A percentile compares a stretch with the other conserved stretches of the same genome.
phyloP scores from a whole-genome alignment of 1,284 basidiomycete genomes.

The Vanrija sp. region DNA sequence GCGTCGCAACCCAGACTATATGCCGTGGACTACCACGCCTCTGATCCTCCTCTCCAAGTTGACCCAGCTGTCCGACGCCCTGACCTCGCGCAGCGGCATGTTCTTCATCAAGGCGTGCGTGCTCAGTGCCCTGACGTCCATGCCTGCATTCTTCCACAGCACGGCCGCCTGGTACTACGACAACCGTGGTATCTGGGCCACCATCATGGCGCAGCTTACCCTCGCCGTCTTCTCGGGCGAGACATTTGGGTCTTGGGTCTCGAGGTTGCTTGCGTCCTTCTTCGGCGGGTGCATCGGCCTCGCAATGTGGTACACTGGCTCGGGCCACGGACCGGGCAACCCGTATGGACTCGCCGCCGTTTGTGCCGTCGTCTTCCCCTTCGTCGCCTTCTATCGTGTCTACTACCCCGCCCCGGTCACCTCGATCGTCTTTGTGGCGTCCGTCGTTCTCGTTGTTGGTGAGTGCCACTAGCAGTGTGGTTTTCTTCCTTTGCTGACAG shows the following conservation, averaged over 20 bases:
- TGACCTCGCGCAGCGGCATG: conserved; percentile 50
- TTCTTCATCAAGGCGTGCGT: conserved; percentile 76
- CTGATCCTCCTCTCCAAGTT: conserved; percentile 38
- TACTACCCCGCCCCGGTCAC: conserved; percentile 71
- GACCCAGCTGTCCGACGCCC: conserved; percentile 24
- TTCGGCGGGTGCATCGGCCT: conserved; percentile 65
- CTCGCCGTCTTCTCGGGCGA: conserved; percentile 54
- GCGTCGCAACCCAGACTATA: conserved; percentile 47
- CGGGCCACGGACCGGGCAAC: conserved; percentile 62
- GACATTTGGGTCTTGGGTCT: conserved; percentile 64
- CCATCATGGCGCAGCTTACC: conserved; percentile 31
- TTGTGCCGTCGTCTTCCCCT: conserved; percentile 66
- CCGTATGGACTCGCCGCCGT: conserved; percentile 67
- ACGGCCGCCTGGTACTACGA: conserved; percentile 44
- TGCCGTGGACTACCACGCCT: conserved; percentile 33
- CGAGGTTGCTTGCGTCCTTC: conserved; percentile 64
- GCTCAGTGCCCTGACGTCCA: conserved; percentile 55
- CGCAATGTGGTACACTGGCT: conserved; percentile 59
- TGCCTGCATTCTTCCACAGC: conserved; percentile 38
- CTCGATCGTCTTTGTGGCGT: conserved; percentile 70
- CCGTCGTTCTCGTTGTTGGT: conserved; percentile 64
- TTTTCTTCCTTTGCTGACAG: neutral
- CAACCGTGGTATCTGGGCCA: conserved; percentile 42
- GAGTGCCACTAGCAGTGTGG: conserved; percentile 54
- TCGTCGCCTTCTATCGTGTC: conserved; percentile 54